Base-by-base conservation (phyloP, 345 rosid genomes). In the Physaria fendleri region DNA sequence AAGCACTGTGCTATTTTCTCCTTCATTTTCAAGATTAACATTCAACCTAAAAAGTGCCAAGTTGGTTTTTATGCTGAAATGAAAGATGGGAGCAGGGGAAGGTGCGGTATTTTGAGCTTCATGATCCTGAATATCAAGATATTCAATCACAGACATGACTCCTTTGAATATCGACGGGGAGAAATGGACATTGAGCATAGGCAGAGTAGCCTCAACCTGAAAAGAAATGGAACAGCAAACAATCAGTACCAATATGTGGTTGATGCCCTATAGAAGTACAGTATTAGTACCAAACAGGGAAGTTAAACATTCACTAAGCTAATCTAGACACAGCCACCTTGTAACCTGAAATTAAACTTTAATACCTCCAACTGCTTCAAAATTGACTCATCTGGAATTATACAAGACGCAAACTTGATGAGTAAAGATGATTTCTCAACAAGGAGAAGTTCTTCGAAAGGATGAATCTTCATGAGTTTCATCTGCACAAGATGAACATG, bases 341-440 rank as follows among this genome's bases (percentile, higher is more conserved):
- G 20, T 42, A 62, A 34, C 10, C 59, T 43, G 20, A 43, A 56
- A n/a, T 20, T 47, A 45, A 62, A 33, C 47, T 71, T 66, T 21
- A 38, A 43, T 84, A 91, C 98, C 98, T 85, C 90, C 50, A 85
- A 78, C 72, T 84, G 88, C 59, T 84, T 77, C 55, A 82, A 60
- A 40, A 65, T 63, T 52, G 86, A 61, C 72, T 84, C 84, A 76
- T 91, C 79, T 30, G 82, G 80, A 60, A 91, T 76, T 50, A 80
- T 62, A 67, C 92, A 82, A 54, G 71, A 68, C 3, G 79, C 84
- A 56, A 81, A 50, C 44, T 77, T 56, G 59, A 78, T 46, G 22
- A 65, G 71, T 35, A 82, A 69, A 58, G 75, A 67, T 68, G 80
- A 77, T 67, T 77, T 88, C 74, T 85, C 89, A 67, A 88, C 29